Evolutionary conservation across 78 protist species (phyloP).

Genomic region (Speleostelium caveatum): DNA sequence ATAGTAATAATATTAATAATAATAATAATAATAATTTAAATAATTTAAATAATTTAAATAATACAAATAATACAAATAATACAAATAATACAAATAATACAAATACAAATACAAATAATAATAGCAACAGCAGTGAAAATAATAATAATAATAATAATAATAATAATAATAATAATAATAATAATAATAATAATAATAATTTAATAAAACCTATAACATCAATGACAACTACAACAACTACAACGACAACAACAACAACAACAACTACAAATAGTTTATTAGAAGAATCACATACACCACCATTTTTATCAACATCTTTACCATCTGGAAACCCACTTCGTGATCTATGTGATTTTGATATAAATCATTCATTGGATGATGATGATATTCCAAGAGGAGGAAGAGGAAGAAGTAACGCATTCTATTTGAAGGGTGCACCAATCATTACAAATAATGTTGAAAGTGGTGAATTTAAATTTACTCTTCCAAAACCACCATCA

Average conservation of each 20-base stretch:
- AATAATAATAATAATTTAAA: background rate
- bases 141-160: background rate
- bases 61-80: background rate
- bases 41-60: background rate
- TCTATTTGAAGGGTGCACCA: conserved; percentile 71
- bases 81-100: background rate
- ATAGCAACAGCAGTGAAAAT: background rate
- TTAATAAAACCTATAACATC: background rate
- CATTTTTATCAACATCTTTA: conserved; percentile 34
- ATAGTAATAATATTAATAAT: background rate
- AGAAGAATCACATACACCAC: background rate
- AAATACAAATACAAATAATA: background rate
- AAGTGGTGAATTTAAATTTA: conserved; percentile 37
- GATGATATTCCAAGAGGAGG: conserved; percentile 63
- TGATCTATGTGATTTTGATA: background rate
- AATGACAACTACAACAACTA: background rate
- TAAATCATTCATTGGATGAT: conserved; percentile 6
- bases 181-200: background rate
- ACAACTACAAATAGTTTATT: background rate
- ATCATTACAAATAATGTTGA: conserved; percentile 4
- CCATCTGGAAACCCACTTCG: conserved; percentile 10
- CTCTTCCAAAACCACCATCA: conserved; percentile 15
- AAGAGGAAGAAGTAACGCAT: conserved; percentile 69
- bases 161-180: conserved; percentile 15
- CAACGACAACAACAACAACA: background rate